These are phyloP conservation scores for Pinus taeda DNA, from an alignment of 75 land plant genomes.

Conservation along the genomic window DNA sequence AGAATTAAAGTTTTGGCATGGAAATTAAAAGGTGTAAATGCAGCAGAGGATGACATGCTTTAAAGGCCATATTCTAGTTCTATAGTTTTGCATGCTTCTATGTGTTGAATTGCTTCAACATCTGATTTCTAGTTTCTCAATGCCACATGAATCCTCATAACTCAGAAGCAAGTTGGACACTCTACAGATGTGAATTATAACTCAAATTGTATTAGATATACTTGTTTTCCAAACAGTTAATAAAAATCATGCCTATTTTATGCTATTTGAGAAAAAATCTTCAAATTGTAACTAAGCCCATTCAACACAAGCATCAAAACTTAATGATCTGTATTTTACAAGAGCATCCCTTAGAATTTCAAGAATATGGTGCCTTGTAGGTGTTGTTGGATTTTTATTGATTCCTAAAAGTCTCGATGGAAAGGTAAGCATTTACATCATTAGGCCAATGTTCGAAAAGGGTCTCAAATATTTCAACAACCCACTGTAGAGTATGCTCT, in stretches of 20 bases:
- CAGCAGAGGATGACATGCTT: background rate
- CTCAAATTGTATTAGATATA: background rate
- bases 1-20: too few relatives aligned
- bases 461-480: conserved; percentile 49
- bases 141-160: background rate
- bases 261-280: too few relatives aligned
- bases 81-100: background rate
- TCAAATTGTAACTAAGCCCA: too few relatives aligned
- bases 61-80: background rate
- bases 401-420: conserved; percentile 49
- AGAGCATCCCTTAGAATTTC: conserved; percentile 53
- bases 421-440: conserved; percentile 55
- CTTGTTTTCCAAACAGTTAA: conserved; percentile 1
- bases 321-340: conserved; percentile 42
- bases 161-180: background rate
- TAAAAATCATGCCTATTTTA: too few relatives aligned
- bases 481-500: conserved; percentile 55
- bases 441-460: conserved; percentile 47
- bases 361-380: conserved; percentile 37
- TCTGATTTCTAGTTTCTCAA: background rate
- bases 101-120: background rate
- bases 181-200: background rate
- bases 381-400: conserved; percentile 29
- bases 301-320: conserved; percentile 28
- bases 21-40: background rate